These are phyloP conservation scores for Emydomyces testavorans DNA, from an alignment of 2,329 filamentous ascomycete genomes.

Conservation along the genomic window DNA sequence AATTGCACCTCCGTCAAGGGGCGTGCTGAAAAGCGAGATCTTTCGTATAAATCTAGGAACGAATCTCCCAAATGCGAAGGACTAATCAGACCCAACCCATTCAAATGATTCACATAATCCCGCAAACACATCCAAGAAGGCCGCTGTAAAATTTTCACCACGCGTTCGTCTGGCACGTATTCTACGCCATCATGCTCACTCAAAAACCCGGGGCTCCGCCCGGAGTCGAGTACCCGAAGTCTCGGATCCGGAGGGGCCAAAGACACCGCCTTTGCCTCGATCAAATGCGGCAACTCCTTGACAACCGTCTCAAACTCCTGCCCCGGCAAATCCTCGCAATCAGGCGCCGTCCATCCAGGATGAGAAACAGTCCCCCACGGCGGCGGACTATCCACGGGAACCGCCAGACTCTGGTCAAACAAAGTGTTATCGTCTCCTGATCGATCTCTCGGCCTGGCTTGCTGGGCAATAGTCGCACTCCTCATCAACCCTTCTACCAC, in stretches of 20 bases:
- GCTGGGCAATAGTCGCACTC: constrained; percentile 71
- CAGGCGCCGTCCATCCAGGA: constrained; percentile 76
- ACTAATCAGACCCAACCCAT: constrained; percentile 52
- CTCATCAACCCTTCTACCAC: constrained; percentile 60
- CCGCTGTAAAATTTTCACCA: constrained; percentile 60
- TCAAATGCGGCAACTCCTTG: constrained; percentile 71
- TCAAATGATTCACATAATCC: constrained; percentile 64
- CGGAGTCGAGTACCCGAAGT: constrained; percentile 20
- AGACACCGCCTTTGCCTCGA: constrained; percentile 87
- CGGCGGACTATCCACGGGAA: constrained; percentile 37
- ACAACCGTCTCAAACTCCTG: constrained; percentile 77
- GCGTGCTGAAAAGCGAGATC: constrained; percentile 65
- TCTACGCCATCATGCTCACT: constrained; percentile 26
- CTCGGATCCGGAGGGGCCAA: constrained; percentile 54
- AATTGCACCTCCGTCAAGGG: constrained; percentile 62
- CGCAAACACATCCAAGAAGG: constrained; percentile 61
- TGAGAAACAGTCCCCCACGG: constrained; percentile 80
- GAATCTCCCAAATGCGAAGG: constrained; percentile 39
- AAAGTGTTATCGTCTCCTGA: constrained; percentile 28
- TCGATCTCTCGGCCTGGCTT: constrained; percentile 56
- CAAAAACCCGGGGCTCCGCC: not conserved
- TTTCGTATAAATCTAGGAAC: constrained; percentile 71
- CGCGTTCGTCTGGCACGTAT: constrained; percentile 50
- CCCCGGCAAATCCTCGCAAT: constrained; percentile 59
- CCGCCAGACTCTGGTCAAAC: constrained; percentile 14